phyloP scores from a whole-genome alignment of 129 eudicot genomes.

The Centaurea solstitialis region DNA sequence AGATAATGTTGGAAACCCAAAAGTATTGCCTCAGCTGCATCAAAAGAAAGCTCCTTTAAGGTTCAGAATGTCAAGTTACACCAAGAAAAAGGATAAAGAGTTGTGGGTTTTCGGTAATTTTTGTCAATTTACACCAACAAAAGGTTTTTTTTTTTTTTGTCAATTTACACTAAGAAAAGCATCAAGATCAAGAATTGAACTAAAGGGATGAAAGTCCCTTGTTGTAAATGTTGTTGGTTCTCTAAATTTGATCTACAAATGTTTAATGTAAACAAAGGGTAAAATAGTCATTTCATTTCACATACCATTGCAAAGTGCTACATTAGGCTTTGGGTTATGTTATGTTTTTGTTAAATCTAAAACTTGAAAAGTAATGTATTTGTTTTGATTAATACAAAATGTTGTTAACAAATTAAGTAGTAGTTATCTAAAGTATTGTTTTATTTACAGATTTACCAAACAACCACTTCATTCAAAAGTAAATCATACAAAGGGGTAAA shows the following conservation, averaged over 20 bases:
- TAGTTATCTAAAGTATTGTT: too few species aligned
- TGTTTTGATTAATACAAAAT: too few species aligned
- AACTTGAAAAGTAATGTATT: too few species aligned
- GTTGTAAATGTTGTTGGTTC: neutral
- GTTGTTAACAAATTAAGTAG: too few species aligned
- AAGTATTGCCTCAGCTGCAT: constrained; percentile 97
- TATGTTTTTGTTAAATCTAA: too few species aligned
- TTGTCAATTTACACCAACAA: neutral
- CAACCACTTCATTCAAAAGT: too few species aligned
- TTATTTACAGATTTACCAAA: too few species aligned
- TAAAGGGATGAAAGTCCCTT: neutral
- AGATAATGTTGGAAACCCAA: constrained; percentile 94
- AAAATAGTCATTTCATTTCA: neutral
- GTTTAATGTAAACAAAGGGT: neutral
- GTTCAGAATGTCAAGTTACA: neutral
- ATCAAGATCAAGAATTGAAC: neutral
- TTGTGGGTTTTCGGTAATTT: neutral
- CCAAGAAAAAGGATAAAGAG: constrained; percentile 6
- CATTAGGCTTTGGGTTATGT: too few species aligned
- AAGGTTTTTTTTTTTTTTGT: neutral
- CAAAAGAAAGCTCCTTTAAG: constrained; percentile 16
- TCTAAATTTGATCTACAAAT: neutral
- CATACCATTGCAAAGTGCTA: neutral
- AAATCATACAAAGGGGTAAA: too few species aligned
- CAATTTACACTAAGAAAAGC: neutral